Conservation (phyloP, 2,329 filamentous ascomycete genomes). For the Exophiala alcalophila region DNA sequence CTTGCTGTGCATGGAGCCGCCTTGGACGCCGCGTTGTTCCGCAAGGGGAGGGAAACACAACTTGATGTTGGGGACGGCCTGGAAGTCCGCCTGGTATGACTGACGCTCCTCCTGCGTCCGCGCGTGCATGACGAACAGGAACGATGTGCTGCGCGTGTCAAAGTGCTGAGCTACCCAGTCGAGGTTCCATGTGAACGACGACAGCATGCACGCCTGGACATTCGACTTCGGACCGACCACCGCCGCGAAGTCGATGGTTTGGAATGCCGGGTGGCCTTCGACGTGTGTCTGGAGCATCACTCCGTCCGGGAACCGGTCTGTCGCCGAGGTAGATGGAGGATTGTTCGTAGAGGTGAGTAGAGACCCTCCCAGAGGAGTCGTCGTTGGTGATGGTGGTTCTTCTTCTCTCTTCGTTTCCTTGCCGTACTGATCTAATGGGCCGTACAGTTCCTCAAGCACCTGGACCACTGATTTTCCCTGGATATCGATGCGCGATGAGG, state of each 20-base stretch:
- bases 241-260: slow-evolving; percentile 45
- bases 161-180: slow-evolving; percentile 76
- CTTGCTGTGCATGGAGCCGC: slow-evolving; percentile 88
- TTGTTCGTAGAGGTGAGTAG: too few species aligned
- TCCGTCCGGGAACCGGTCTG: slow-evolving; percentile 54
- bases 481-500: too few species aligned
- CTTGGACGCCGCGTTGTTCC: slow-evolving; percentile 59
- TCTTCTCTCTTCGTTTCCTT: too few species aligned
- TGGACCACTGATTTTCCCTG: too few species aligned
- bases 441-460: too few species aligned
- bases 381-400: too few species aligned
- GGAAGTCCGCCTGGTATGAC: slow-evolving; percentile 41
- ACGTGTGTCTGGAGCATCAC: slow-evolving; percentile 80
- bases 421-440: too few species aligned
- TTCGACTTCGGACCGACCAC: slow-evolving; percentile 84
- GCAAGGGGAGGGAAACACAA: slow-evolving; percentile 80
- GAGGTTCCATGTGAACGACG: slow-evolving; percentile 82
- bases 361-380: too few species aligned
- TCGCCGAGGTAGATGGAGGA: too few species aligned
- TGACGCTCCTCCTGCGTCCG: slow-evolving; percentile 47
- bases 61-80: slow-evolving; percentile 54
- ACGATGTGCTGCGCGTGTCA: slow-evolving; percentile 56
- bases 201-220: slow-evolving; percentile 74
- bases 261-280: slow-evolving; percentile 56
- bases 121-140: slow-evolving; percentile 63